Percentiles rank a stretch among this genome's conserved stretches.
Conservation (phyloP, 495 filamentous ascomycete genomes). For the Podospora pseudopauciseta region DNA sequence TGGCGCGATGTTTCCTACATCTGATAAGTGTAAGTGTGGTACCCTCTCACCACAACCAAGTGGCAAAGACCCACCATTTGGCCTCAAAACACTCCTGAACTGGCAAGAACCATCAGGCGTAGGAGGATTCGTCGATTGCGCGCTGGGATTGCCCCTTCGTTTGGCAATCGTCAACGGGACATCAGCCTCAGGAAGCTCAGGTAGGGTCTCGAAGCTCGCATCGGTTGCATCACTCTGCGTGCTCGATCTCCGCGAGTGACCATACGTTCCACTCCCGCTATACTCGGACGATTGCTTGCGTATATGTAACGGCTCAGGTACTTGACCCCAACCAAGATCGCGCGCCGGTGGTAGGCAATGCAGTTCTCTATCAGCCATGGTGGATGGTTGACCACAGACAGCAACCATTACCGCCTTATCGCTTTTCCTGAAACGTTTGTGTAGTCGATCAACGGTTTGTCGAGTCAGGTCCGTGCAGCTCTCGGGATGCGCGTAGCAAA, state of each 20-base stretch:
- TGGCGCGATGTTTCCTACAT: not conserved
- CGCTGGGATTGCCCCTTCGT: slow-evolving; percentile 20
- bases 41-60: not conserved
- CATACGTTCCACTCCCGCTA: slow-evolving; percentile 3
- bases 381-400: not conserved
- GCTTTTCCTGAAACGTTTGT: not conserved
- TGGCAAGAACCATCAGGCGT: not conserved
- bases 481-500: not conserved
- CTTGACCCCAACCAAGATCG: slow-evolving; percentile 8
- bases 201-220: slow-evolving; percentile 24
- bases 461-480: not conserved
- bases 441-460: not conserved
- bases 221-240: slow-evolving; percentile 19
- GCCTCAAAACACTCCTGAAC: not conserved
- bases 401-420: not conserved
- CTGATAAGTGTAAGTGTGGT: slow-evolving; percentile 2
- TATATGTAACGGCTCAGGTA: slow-evolving; percentile 34
- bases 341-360: not conserved
- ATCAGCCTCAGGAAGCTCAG: slow-evolving; percentile 17
- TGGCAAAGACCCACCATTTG: slow-evolving; percentile 7
- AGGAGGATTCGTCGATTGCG: not conserved
- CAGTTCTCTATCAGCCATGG: not conserved
- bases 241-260: slow-evolving; percentile 13
- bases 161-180: slow-evolving; percentile 29
- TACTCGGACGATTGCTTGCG: slow-evolving; percentile 23